Evolutionary conservation across 2,329 filamentous ascomycete genomes (phyloP).

Genomic region (Aspergillaceae sp.): DNA sequence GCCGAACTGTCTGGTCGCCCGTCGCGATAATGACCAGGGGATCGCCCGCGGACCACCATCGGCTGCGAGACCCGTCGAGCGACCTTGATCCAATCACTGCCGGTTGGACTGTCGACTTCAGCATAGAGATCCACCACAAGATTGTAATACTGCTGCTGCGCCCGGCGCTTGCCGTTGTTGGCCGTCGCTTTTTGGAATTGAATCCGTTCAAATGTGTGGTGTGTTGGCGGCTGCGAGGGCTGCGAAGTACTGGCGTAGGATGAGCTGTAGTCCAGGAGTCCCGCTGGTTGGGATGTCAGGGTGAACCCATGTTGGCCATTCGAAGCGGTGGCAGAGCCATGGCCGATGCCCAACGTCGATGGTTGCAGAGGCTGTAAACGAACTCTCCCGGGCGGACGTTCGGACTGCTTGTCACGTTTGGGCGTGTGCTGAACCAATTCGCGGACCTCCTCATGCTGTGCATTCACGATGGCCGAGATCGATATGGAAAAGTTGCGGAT

Average conservation of each 20-base stretch:
- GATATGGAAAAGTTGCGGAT: constrained; percentile 73
- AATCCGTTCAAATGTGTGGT: constrained; percentile 74
- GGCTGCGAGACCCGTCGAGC: constrained; percentile 65
- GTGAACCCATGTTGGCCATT: constrained; percentile 19
- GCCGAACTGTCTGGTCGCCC: constrained; percentile 60
- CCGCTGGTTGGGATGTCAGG: constrained; percentile 16
- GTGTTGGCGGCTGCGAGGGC: constrained; percentile 31
- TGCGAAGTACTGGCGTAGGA: constrained; percentile 24
- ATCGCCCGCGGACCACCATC: constrained; percentile 80
- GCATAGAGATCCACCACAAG: constrained; percentile 78
- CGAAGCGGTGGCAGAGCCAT: constrained; percentile 12
- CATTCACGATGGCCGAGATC: constrained; percentile 74
- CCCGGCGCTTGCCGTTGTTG: constrained; percentile 84
- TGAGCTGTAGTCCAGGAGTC: constrained; percentile 27
- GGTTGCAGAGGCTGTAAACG: constrained; percentile 58
- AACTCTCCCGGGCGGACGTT: constrained; percentile 61
- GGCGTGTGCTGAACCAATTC: constrained; percentile 86
- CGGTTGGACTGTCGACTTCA: constrained; percentile 46
- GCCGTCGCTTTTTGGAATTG: constrained; percentile 92
- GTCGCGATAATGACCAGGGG: constrained; percentile 70
- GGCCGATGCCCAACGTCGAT: constrained; percentile 33
- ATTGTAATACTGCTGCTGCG: constrained; percentile 87
- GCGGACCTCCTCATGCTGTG: constrained; percentile 64
- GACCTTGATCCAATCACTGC: constrained; percentile 58
- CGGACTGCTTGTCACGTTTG: constrained; percentile 81